Conservation (phyloP, 768 basidiomycete species). For the Tylopilus cervinicoccineus region DNA sequence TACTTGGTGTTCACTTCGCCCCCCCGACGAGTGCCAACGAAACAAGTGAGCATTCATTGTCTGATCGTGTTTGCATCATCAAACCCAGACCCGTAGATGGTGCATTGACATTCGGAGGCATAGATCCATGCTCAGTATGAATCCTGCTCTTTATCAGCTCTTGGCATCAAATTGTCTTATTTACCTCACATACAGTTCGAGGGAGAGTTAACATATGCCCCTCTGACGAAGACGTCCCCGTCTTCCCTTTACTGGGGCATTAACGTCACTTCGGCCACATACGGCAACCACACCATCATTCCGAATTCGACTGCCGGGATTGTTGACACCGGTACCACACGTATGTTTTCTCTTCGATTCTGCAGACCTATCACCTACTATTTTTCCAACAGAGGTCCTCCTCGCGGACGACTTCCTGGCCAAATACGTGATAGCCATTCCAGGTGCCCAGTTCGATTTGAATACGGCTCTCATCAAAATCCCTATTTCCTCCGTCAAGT, state of each 20-base stretch:
- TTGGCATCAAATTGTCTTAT: no score
- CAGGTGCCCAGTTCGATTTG: constrained; percentile 8
- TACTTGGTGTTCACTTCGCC: constrained; percentile 21
- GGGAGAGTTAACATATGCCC: no score
- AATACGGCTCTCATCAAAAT: constrained; percentile 14
- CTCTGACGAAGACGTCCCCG: no score
- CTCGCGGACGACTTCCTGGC: constrained; percentile 21
- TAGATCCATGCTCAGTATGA: constrained; percentile 16
- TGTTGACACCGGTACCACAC: no score
- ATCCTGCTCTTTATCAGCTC: neutral
- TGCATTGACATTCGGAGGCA: constrained; percentile 24
- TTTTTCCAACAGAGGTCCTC: constrained; percentile 13
- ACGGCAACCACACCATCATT: no score
- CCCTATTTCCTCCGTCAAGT: constrained; percentile 7
- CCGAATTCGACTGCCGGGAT: no score
- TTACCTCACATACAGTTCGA: no score
- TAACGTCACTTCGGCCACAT: no score
- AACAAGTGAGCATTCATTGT: constrained; percentile 9
- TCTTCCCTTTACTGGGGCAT: no score
- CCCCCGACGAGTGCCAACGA: constrained; percentile 16
- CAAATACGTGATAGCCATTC: constrained; percentile 13
- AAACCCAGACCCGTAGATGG: constrained; percentile 16
- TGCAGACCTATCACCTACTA: neutral
- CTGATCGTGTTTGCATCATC: neutral
- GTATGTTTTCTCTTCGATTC: constrained; percentile 7